These are phyloP conservation scores for Pythium graminicola DNA, from an alignment of 352 stramenopile genomes.

Conservation along the genomic window DNA sequence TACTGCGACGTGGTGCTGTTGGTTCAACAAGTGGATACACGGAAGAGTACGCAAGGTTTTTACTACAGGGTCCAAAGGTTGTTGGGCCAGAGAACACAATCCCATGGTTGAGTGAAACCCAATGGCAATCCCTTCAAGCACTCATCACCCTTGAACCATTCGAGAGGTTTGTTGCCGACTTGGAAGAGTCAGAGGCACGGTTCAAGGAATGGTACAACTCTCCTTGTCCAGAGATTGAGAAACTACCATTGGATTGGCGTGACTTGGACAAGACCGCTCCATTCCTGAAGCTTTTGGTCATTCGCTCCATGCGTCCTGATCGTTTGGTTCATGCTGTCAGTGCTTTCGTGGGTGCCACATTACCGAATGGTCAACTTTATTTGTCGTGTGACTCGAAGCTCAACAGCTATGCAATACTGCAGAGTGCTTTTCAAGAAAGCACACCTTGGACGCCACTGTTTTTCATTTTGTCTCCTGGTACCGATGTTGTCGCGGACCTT, in stretches of 20 bases:
- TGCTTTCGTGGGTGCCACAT: conserved; percentile 86
- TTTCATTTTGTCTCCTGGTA: conserved; percentile 95
- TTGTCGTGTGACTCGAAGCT: conserved; percentile 86
- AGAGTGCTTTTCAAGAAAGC: conserved; percentile 91
- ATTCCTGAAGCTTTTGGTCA: conserved; percentile 92
- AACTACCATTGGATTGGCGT: conserved; percentile 88
- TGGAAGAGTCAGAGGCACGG: conserved; percentile 85
- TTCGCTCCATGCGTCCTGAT: conserved; percentile 92
- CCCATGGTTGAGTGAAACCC: conserved; percentile 75
- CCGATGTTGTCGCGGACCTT: conserved; percentile 94
- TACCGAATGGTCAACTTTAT: conserved; percentile 78
- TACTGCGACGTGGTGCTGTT: conserved; percentile 65
- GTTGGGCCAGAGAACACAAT: conserved; percentile 68
- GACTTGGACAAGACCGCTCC: conserved; percentile 86
- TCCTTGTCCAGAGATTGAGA: conserved; percentile 77
- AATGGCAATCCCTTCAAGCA: conserved; percentile 79
- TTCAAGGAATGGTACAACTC: conserved; percentile 92
- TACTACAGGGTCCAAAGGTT: conserved; percentile 68
- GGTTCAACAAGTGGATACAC: conserved; percentile 61
- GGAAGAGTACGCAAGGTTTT: conserved; percentile 64
- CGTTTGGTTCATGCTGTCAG: conserved; percentile 90
- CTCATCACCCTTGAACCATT: conserved; percentile 79
- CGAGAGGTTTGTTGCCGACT: conserved; percentile 77
- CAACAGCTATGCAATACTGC: conserved; percentile 92
- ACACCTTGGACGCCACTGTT: conserved; percentile 95